Evolutionary conservation across 2,329 filamentous ascomycete genomes (phyloP).

Genomic region (Colletotrichum sp.): DNA sequence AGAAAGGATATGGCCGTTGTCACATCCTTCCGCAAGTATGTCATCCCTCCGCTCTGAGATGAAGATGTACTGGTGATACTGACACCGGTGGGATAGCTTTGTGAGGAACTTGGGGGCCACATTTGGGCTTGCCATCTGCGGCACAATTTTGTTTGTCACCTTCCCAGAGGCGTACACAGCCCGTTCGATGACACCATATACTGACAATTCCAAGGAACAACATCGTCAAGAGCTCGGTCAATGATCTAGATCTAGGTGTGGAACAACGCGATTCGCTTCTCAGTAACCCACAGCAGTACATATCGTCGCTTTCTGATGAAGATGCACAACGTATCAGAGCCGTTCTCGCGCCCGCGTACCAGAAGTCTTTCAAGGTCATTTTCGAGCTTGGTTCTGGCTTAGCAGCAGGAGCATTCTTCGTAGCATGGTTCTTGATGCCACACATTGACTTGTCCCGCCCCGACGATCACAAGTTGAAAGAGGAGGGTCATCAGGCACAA

Average conservation of each 20-base stretch:
- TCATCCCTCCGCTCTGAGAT: not conserved
- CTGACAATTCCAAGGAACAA: slow-evolving; percentile 38
- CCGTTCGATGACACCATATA: not conserved
- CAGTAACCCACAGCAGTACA: slow-evolving; percentile 36
- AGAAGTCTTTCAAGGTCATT: slow-evolving; percentile 39
- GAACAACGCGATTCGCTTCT: slow-evolving; percentile 30
- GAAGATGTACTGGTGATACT: not conserved
- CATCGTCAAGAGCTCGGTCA: slow-evolving; percentile 34
- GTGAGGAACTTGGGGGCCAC: slow-evolving; percentile 44
- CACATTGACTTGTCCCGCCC: slow-evolving; percentile 40
- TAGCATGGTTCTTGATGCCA: slow-evolving; percentile 43
- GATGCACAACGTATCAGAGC: slow-evolving; percentile 34
- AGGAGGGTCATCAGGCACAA: slow-evolving; percentile 12
- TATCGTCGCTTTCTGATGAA: slow-evolving; percentile 28
- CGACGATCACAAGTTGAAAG: slow-evolving; percentile 41
- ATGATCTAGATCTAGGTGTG: slow-evolving; percentile 26
- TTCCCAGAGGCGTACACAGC: not conserved
- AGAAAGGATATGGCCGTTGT: slow-evolving; percentile 47
- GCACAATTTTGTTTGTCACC: slow-evolving; percentile 40
- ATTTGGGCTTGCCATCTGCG: slow-evolving; percentile 42
- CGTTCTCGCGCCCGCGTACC: slow-evolving; percentile 40
- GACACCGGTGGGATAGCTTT: slow-evolving; percentile 31
- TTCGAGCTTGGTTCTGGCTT: slow-evolving; percentile 40
- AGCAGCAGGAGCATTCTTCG: slow-evolving; percentile 37
- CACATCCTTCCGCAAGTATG: slow-evolving; percentile 47